Percentiles rank a stretch among this genome's conserved stretches.
phyloP scores from a whole-genome alignment of 1,284 basidiomycete species.

The Athelia sp. region DNA sequence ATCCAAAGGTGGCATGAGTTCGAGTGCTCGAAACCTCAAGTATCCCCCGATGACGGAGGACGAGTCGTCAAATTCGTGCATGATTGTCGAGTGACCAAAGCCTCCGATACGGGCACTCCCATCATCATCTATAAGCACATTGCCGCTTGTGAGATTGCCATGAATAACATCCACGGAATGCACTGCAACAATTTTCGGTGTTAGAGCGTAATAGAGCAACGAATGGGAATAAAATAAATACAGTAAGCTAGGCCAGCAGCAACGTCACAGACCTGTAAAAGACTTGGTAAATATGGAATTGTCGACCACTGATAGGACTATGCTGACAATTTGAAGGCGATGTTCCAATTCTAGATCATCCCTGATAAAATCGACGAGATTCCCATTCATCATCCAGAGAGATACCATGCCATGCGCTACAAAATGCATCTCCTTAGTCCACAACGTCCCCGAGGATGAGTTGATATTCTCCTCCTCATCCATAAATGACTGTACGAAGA shows the following conservation, averaged over 20 bases:
- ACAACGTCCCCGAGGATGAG: too few species aligned
- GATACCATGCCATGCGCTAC: conserved; percentile 19
- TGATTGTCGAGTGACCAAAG: conserved; percentile 32
- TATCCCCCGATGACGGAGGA: conserved; percentile 23
- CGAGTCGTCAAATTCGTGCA: conserved; percentile 23
- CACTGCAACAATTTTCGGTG: conserved; percentile 9
- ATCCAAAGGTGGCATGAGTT: too few species aligned
- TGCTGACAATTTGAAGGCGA: conserved; percentile 16
- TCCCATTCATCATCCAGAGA: conserved; percentile 22
- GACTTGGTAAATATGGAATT: background rate
- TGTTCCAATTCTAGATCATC: conserved; percentile 7
- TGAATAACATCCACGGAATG: conserved; percentile 17
- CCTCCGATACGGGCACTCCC: conserved; percentile 22
- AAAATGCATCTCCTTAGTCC: conserved; percentile 16
- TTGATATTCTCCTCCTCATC: too few species aligned
- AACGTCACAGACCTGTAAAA: background rate
- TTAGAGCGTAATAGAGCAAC: background rate
- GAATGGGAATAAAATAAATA: background rate
- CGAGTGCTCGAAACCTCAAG: too few species aligned
- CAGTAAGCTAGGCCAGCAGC: background rate
- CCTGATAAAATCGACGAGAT: conserved; percentile 14
- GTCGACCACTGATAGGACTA: background rate
- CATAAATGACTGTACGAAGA: too few species aligned
- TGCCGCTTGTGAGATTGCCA: conserved; percentile 21
- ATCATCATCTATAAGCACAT: conserved; percentile 26